Evolutionary conservation across 768 basidiomycete genomes (phyloP).

Genomic region (Auricularia auricula-judae): DNA sequence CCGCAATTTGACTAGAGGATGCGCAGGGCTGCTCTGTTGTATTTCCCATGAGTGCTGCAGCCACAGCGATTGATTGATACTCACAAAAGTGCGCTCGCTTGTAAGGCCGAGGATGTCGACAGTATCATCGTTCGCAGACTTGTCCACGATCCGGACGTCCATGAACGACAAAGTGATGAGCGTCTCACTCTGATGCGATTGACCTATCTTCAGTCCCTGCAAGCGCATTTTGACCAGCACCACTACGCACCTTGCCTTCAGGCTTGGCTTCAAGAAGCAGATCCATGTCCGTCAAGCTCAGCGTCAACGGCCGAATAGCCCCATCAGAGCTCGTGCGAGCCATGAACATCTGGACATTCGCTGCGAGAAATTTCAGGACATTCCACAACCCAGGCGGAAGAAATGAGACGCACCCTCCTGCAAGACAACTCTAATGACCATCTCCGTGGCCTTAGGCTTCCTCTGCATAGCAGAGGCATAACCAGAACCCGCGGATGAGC

Average conservation of each 20-base stretch:
- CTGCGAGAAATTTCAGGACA: slow-evolving; percentile 13
- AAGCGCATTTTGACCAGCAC: neutral
- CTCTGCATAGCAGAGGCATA: slow-evolving; percentile 3
- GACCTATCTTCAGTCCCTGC: neutral
- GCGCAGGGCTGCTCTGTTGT: slow-evolving; percentile 19
- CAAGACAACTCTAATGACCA: slow-evolving; percentile 11
- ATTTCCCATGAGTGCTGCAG: neutral
- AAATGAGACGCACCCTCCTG: slow-evolving; percentile 36
- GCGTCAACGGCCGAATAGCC: slow-evolving; percentile 37
- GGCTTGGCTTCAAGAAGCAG: slow-evolving; percentile 55
- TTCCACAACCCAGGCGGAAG: neutral
- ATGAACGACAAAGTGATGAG: slow-evolving; percentile 51
- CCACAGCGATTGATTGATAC: slow-evolving; percentile 13
- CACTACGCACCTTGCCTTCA: slow-evolving; percentile 49
- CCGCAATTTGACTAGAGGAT: slow-evolving; percentile 48
- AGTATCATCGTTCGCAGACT: slow-evolving; percentile 27
- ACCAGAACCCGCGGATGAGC: neutral
- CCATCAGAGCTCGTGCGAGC: slow-evolving; percentile 28
- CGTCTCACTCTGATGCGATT: slow-evolving; percentile 49
- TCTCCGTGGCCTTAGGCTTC: neutral
- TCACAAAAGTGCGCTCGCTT: slow-evolving; percentile 45
- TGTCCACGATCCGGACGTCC: slow-evolving; percentile 42
- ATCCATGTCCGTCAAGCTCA: slow-evolving; percentile 52
- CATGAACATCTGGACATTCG: slow-evolving; percentile 32
- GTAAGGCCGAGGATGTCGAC: slow-evolving; percentile 43